A percentile compares a stretch with the other conserved stretches of the same genome.
These are phyloP conservation scores for Penicillium paxilli DNA, from an alignment of 495 filamentous ascomycete genomes.

Conservation along the genomic window DNA sequence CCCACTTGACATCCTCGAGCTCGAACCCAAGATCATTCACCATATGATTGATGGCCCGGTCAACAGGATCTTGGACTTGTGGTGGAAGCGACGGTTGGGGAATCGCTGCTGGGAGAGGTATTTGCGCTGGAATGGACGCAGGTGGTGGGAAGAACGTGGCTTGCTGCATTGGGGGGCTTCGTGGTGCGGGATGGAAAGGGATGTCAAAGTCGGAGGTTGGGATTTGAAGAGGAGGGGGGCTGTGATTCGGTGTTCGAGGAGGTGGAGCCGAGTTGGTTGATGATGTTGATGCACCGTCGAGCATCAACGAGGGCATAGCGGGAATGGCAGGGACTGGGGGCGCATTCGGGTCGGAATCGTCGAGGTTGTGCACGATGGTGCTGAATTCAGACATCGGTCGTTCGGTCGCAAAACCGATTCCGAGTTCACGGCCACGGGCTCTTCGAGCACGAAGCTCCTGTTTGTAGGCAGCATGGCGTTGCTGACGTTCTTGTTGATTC, in stretches of 20 bases:
- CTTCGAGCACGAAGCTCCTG: slow-evolving; percentile 40
- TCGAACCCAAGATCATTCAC: slow-evolving; percentile 50
- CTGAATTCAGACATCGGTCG: slow-evolving; percentile 49
- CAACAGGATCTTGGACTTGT: slow-evolving; percentile 53
- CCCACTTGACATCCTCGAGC: slow-evolving; percentile 50
- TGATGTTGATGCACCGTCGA: slow-evolving; percentile 14
- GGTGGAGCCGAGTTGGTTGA: slow-evolving; percentile 10
- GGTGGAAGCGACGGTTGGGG: slow-evolving; percentile 11
- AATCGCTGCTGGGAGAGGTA: neutral
- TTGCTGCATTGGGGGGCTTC: neutral
- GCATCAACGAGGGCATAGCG: slow-evolving; percentile 10
- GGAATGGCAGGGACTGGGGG: slow-evolving; percentile 17
- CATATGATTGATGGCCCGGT: slow-evolving; percentile 48
- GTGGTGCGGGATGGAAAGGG: neutral
- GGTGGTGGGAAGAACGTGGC: neutral
- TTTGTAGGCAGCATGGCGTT: slow-evolving; percentile 6
- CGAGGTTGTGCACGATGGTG: slow-evolving; percentile 35
- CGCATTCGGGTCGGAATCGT: slow-evolving; percentile 9
- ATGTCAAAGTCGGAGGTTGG: neutral
- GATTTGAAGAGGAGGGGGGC: slow-evolving; percentile 19
- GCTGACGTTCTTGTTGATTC: slow-evolving; percentile 34
- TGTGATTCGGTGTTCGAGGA: slow-evolving; percentile 13
- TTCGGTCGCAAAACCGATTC: slow-evolving; percentile 38
- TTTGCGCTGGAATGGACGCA: too few relatives aligned
- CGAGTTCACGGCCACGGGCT: slow-evolving; percentile 13